Percentiles rank a stretch among this genome's conserved stretches.
Evolutionary conservation across 2,329 filamentous ascomycete species (phyloP).

Genomic region (Fusarium luffae): DNA sequence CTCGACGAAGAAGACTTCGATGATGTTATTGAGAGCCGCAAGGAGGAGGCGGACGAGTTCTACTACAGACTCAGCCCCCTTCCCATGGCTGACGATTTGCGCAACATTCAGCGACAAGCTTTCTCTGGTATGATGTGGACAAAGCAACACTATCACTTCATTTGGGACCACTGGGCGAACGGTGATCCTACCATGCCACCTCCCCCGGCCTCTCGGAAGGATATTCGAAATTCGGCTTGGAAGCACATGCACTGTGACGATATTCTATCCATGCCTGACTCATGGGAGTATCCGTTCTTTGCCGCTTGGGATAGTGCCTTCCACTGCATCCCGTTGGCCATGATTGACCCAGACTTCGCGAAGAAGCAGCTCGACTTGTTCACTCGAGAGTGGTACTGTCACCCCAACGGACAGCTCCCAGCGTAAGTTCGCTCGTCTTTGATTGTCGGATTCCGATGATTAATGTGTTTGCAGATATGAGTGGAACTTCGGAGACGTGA

Average conservation of each 20-base stretch:
- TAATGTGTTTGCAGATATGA: conserved; percentile 67
- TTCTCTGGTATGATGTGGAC: conserved; percentile 99
- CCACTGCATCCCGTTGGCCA: conserved; percentile 93
- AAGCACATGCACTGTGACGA: conserved; percentile 96
- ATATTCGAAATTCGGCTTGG: conserved; percentile 88
- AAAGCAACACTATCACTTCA: conserved; percentile 95
- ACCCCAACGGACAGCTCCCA: conserved; percentile 93
- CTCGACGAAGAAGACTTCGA: conserved; percentile 95
- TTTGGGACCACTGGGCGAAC: conserved; percentile 98
- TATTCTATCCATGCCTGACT: conserved; percentile 96
- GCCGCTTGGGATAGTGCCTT: conserved; percentile 98
- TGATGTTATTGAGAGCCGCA: conserved; percentile 85
- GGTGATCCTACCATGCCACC: conserved; percentile 90
- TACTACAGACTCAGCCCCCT: conserved; percentile 93
- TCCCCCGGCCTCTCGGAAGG: conserved; percentile 82
- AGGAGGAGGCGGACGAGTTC: conserved; percentile 94
- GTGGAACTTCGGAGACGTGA: conserved; percentile 98
- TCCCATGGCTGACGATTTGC: conserved; percentile 91
- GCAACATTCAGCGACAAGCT: conserved; percentile 94
- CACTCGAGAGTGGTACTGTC: conserved; percentile 98
- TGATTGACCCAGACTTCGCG: conserved; percentile 97
- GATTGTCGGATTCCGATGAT: not conserved
- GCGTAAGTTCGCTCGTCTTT: conserved; percentile 66
- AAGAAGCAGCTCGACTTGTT: conserved; percentile 98
- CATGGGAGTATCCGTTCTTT: conserved; percentile 98